These are phyloP conservation scores for Xerocomus nothofagi DNA, from an alignment of 1,284 basidiomycete species.

Conservation along the genomic window DNA sequence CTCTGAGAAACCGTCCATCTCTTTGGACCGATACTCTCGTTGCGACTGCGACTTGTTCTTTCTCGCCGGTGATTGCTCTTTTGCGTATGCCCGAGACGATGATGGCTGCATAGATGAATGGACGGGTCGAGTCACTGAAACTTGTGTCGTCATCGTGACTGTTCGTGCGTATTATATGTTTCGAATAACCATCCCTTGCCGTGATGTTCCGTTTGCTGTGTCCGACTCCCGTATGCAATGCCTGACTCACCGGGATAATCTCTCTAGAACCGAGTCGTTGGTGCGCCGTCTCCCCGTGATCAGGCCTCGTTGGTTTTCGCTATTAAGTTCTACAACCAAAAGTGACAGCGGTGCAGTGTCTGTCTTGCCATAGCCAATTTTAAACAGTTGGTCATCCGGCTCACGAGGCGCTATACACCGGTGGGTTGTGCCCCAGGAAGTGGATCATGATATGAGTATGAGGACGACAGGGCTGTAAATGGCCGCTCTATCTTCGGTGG, in stretches of 20 bases:
- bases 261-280: no score
- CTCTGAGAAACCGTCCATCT: slow-evolving; percentile 34
- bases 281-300: background rate
- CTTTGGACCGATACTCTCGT: slow-evolving; percentile 34
- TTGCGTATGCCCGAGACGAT: slow-evolving; percentile 1
- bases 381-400: no score
- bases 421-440: background rate
- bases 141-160: background rate
- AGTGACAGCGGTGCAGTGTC: background rate
- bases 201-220: no score
- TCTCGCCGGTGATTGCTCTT: slow-evolving; percentile 10
- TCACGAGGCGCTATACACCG: slow-evolving; percentile 2
- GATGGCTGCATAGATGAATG: slow-evolving; percentile 11
- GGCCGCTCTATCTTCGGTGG: background rate
- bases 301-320: background rate
- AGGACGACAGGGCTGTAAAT: no score
- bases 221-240: background rate
- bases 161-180: slow-evolving; percentile 18
- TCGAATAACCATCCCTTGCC: no score
- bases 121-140: slow-evolving; percentile 3
- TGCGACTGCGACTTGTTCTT: slow-evolving; percentile 33
- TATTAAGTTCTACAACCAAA: background rate
- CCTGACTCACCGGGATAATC: no score
- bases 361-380: background rate
- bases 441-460: no score